Evolutionary conservation across 169 alveolate genomes (phyloP).

Genomic region (Besnoitia besnoiti): DNA sequence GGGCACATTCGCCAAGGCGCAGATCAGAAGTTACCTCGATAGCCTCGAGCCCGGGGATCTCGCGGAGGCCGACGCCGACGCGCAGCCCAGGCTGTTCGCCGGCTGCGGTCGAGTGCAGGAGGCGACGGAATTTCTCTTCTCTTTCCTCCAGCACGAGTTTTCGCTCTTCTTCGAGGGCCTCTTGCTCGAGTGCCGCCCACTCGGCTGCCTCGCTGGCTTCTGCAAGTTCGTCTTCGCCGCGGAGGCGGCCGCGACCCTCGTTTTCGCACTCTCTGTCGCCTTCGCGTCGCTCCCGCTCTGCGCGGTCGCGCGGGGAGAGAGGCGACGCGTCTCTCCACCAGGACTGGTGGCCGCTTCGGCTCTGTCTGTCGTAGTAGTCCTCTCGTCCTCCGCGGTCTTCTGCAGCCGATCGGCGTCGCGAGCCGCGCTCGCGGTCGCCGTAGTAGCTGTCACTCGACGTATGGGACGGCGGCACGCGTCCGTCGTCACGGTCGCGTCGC

Average conservation of each 20-base stretch:
- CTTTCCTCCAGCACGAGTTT: not conserved
- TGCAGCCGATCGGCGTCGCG: not conserved
- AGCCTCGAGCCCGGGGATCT: constrained; percentile 12
- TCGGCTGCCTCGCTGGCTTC: constrained; percentile 43
- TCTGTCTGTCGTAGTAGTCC: not conserved
- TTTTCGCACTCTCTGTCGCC: not conserved
- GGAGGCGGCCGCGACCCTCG: not conserved
- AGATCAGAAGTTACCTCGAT: constrained; percentile 30
- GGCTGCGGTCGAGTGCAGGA: not conserved
- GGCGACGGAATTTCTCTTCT: not conserved
- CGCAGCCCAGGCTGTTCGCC: not conserved
- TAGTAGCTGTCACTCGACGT: not conserved
- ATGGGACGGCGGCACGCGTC: not conserved
- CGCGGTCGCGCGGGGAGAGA: no score
- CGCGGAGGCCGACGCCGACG: not conserved
- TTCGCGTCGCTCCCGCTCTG: not conserved
- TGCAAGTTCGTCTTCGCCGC: constrained; percentile 30
- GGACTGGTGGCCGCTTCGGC: not conserved
- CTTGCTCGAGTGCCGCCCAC: constrained; percentile 38
- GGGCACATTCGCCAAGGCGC: no score
- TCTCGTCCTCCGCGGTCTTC: not conserved
- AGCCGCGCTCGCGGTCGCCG: not conserved
- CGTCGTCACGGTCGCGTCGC: not conserved
- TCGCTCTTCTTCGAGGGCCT: constrained; percentile 41
- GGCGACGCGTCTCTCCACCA: not conserved